Percentiles rank a stretch among this genome's conserved stretches.
phyloP scores from a whole-genome alignment of 345 rosid species.

The Linum usitatissimum region DNA sequence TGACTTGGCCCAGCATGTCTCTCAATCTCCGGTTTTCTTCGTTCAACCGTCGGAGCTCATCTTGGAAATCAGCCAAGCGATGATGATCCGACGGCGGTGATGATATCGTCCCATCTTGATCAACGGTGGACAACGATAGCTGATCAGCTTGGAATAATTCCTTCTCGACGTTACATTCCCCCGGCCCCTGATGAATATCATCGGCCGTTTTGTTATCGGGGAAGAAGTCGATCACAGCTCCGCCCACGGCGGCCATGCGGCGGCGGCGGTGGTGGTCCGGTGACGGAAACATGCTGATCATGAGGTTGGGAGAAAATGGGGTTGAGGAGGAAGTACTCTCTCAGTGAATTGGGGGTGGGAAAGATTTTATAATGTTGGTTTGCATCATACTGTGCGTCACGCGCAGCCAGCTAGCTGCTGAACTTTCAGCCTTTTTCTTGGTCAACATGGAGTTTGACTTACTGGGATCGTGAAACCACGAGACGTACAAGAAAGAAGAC shows the following conservation, averaged over 20 bases:
- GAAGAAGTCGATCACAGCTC: not conserved
- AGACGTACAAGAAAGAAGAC: not conserved
- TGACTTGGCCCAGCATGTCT: constrained; percentile 71
- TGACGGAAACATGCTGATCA: not conserved
- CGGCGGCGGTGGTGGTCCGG: not conserved
- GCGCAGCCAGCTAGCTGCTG: not conserved
- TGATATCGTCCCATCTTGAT: not conserved
- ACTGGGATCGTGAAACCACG: not conserved
- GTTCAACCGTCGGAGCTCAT: constrained; percentile 56
- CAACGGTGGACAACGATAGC: not conserved
- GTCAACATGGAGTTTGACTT: not conserved
- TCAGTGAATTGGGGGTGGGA: not conserved
- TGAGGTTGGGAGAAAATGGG: not conserved
- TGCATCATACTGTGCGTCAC: not conserved
- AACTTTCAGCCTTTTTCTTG: not conserved
- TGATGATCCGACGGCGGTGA: not conserved
- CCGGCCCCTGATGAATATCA: too few relatives aligned
- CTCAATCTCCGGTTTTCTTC: constrained; percentile 58
- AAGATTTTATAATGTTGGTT: too few relatives aligned
- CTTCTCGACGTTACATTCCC: too few relatives aligned
- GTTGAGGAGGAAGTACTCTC: not conserved
- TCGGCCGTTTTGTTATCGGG: not conserved
- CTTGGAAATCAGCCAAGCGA: constrained; percentile 50
- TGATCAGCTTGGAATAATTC: not conserved
- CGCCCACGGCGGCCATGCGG: not conserved